These are phyloP conservation scores for Trametes cinnabarina DNA, from an alignment of 768 basidiomycete genomes.

Conservation along the genomic window DNA sequence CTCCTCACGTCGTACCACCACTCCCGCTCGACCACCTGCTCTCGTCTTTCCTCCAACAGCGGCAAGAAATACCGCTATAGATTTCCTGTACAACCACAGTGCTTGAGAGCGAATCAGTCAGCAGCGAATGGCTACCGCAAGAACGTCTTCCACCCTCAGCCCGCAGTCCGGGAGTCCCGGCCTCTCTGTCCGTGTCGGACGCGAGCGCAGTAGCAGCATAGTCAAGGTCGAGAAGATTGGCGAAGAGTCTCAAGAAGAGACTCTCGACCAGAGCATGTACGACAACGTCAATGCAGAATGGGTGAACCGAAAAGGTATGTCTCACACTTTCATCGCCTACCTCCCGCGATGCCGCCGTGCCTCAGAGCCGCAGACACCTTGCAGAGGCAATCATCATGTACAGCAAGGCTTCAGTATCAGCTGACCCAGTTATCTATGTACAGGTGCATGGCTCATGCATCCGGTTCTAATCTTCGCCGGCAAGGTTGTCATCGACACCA, in stretches of 20 bases:
- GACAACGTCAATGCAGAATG: constrained; percentile 87
- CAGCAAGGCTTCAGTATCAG: no score
- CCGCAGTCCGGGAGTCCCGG: constrained; percentile 17
- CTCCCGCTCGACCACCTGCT: not conserved
- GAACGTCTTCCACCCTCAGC: constrained; percentile 13
- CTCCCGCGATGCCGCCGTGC: not conserved
- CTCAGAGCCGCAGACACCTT: not conserved
- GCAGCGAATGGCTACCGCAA: constrained; percentile 9
- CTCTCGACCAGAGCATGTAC: constrained; percentile 77
- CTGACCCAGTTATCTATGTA: not conserved
- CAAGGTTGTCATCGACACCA: constrained; percentile 89
- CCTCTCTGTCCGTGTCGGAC: constrained; percentile 23
- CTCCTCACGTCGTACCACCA: constrained; percentile 7
- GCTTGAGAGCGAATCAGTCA: not conserved
- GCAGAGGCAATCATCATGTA: no score
- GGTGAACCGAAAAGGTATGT: constrained; percentile 88
- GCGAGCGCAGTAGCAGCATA: constrained; percentile 56
- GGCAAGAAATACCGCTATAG: not conserved
- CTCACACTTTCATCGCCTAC: not conserved
- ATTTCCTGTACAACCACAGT: not conserved
- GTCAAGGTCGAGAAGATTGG: constrained; percentile 86
- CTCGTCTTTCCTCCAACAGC: not conserved
- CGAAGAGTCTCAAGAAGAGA: constrained; percentile 67
- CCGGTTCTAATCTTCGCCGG: constrained; percentile 86
- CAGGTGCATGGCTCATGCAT: constrained; percentile 98